Conservation (phyloP, 2,329 filamentous ascomycete species). For the Iodosphaeria phyllophila region DNA sequence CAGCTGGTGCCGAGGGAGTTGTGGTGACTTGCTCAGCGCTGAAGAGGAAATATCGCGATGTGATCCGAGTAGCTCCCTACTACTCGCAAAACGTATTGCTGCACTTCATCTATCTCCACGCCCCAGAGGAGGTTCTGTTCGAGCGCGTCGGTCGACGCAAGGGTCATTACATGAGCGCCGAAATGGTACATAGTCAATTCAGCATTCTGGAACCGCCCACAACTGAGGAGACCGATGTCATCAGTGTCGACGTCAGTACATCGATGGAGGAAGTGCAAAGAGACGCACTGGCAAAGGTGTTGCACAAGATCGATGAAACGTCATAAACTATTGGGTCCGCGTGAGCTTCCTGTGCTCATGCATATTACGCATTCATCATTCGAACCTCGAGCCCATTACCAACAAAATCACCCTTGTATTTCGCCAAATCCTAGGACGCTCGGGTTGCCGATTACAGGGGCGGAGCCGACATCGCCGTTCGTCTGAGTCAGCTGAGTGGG, state of each 20-base stretch:
- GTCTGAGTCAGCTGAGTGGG: too few relatives aligned
- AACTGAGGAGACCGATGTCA: slow-evolving; percentile 50
- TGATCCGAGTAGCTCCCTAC: slow-evolving; percentile 66
- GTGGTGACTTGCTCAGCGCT: slow-evolving; percentile 91
- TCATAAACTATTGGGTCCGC: slow-evolving; percentile 4
- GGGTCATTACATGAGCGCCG: slow-evolving; percentile 87
- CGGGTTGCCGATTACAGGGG: too few relatives aligned
- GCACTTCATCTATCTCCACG: slow-evolving; percentile 84
- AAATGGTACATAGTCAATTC: slow-evolving; percentile 90
- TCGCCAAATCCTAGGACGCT: too few relatives aligned
- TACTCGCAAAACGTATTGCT: slow-evolving; percentile 55
- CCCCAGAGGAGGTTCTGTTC: slow-evolving; percentile 56
- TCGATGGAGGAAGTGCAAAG: slow-evolving; percentile 38
- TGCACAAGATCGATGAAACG: slow-evolving; percentile 29
- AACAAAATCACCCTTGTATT: too few relatives aligned
- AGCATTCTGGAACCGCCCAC: slow-evolving; percentile 69
- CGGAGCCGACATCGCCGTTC: too few relatives aligned
- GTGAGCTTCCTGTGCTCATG: too few relatives aligned
- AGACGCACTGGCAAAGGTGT: slow-evolving; percentile 38
- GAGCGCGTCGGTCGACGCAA: slow-evolving; percentile 56
- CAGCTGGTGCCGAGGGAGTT: slow-evolving; percentile 48
- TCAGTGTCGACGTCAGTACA: slow-evolving; percentile 49
- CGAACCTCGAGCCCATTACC: too few relatives aligned
- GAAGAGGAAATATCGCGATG: slow-evolving; percentile 93
- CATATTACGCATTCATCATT: too few relatives aligned